Base-by-base conservation (phyloP, 768 basidiomycete species). In the Tulasnella sp. region DNA sequence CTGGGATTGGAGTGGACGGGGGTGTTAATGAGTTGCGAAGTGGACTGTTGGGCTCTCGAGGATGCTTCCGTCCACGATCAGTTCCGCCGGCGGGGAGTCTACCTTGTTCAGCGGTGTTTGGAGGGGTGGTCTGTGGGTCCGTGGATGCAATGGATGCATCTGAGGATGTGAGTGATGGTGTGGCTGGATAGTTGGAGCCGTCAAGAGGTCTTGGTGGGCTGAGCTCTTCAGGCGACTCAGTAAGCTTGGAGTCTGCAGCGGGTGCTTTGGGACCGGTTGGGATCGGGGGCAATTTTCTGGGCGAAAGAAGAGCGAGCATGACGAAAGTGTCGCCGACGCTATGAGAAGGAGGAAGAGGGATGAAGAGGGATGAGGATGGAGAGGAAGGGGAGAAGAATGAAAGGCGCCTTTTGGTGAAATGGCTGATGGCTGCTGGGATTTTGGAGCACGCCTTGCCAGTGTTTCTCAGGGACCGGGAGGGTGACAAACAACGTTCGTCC, bases 91-190 rank as follows among this genome's bases (percentile, higher is more conserved):
- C 22, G n/a, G n/a, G n/a, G 25, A 42, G 29, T 54, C 49, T 73
- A 0, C 11, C 22, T 1, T 34, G 22, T 11, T 52, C 34, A 12
- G 72, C 72, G 25, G 72, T 73, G 17, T 45, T 36, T 73, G 72
- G 72, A 3, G 72, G 72, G 0, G 72, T 73, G 8, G 72, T 5
- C 34, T 73, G 72, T 12, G n/a, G 72, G 6, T 73, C 72, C 25
- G 34, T 52, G 7, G 72, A 45, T 15, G 40, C 72, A 19, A 52
- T 34, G 42, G 72, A 73, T 25, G 42, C 34, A 25, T 12, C 14
- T 40, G 72, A 73, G 29, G 72, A 73, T 34, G 72, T 73, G n/a
- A 73, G 72, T 25, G 72, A 73, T 52, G 72, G 72, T n/a, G 72
- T 73, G 22, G 40, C 34, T n/a, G 38, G 34, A 36, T 73, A 68